Conservation (phyloP, 129 eudicot species). For the Silybum marianum region DNA sequence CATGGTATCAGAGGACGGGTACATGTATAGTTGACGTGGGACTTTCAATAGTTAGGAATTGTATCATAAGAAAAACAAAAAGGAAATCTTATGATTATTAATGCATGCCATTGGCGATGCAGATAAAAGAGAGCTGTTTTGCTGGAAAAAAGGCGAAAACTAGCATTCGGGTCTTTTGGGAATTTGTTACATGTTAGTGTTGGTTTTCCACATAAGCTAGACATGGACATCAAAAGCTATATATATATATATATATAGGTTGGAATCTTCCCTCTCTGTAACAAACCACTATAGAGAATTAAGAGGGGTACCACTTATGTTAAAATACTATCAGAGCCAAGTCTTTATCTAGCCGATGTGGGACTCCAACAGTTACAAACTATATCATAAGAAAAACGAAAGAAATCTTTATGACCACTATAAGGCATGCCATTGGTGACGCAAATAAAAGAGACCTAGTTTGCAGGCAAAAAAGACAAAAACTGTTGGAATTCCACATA, state of each 20-base stretch:
- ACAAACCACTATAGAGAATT: not conserved
- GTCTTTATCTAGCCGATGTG: not conserved
- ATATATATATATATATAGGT: not conserved
- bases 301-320: not conserved
- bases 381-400: not conserved
- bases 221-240: not conserved
- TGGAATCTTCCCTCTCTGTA: not conserved
- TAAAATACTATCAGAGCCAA: too few relatives aligned
- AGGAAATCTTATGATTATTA: constrained; percentile 8
- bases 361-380: not conserved
- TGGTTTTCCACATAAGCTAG: not conserved
- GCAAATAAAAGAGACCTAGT: too few relatives aligned
- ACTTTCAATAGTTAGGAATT: not conserved
- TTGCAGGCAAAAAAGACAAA: constrained; percentile 29
- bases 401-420: constrained; percentile 4
- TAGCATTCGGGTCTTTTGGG: constrained; percentile 40
- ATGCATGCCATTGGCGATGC: not conserved
- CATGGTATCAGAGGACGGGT: not conserved
- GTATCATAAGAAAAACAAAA: not conserved
- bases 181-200: constrained; percentile 18
- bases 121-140: constrained; percentile 51
- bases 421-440: not conserved
- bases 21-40: not conserved
- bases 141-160: constrained; percentile 41
- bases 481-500: not conserved